Conservation (phyloP, 1,284 basidiomycete species). For the Pisolithus thermaeus region DNA sequence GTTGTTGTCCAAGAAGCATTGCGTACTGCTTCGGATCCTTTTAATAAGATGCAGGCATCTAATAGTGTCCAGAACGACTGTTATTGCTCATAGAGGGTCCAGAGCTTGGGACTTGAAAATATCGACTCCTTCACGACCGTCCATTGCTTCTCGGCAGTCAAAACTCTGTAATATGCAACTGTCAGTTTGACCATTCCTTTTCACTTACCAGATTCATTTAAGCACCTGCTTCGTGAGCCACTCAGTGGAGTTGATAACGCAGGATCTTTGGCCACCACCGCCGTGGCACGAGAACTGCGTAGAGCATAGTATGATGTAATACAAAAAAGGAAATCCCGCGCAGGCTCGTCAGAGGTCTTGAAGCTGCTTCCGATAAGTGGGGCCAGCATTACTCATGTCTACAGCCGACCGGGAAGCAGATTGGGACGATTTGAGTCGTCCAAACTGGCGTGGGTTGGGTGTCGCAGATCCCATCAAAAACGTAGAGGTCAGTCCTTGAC, state of each 20-base stretch:
- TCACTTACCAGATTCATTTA: slow-evolving; percentile 1
- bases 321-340: too few relatives aligned
- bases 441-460: slow-evolving; percentile 66
- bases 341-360: too few relatives aligned
- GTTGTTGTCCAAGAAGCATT: too few relatives aligned
- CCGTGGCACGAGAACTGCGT: too few relatives aligned
- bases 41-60: too few relatives aligned
- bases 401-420: slow-evolving; percentile 32
- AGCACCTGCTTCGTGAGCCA: slow-evolving; percentile 72
- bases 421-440: slow-evolving; percentile 55
- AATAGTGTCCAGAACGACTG: too few relatives aligned
- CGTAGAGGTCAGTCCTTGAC: slow-evolving; percentile 54
- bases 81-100: too few relatives aligned
- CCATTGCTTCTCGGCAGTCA: slow-evolving; percentile 72
- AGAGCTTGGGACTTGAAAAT: slow-evolving; percentile 60
- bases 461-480: slow-evolving; percentile 75
- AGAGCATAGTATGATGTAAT: too few relatives aligned
- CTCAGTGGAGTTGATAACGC: slow-evolving; percentile 66
- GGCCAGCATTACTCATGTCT: not conserved
- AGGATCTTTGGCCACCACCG: slow-evolving; percentile 23
- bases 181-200: slow-evolving; percentile 7
- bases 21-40: too few relatives aligned
- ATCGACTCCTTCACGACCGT: slow-evolving; percentile 83
- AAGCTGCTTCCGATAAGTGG: too few relatives aligned
- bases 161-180: slow-evolving; percentile 49